Conservation (phyloP, 164 flowering plant genomes). For the Berberis vulgaris region DNA sequence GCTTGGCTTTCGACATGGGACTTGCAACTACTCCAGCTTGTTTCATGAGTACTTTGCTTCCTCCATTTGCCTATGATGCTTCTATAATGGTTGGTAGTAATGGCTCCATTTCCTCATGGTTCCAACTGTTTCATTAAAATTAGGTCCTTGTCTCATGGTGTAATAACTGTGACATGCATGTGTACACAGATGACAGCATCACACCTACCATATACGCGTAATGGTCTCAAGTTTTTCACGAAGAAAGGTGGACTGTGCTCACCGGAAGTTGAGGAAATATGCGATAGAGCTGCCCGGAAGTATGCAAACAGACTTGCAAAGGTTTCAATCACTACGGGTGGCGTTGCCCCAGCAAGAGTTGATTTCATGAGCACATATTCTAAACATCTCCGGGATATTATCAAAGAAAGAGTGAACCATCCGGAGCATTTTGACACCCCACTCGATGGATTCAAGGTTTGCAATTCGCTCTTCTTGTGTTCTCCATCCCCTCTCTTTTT, state of each 20-base stretch:
- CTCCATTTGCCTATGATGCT: constrained; percentile 69
- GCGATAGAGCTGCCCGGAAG: constrained; percentile 62
- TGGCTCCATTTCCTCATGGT: not conserved
- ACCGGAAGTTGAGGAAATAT: constrained; percentile 69
- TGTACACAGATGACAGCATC: constrained; percentile 83
- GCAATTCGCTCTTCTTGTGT: not conserved
- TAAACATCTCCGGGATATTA: constrained; percentile 63
- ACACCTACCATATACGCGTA: constrained; percentile 79
- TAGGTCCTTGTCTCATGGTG: not conserved
- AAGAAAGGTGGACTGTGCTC: constrained; percentile 72
- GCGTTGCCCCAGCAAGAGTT: constrained; percentile 32
- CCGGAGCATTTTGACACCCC: constrained; percentile 74
- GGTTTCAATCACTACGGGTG: constrained; percentile 29
- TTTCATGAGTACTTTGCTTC: constrained; percentile 89
- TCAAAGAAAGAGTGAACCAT: constrained; percentile 76
- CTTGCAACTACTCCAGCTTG: constrained; percentile 96
- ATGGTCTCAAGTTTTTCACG: constrained; percentile 87
- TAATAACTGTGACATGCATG: not conserved
- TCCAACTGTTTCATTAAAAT: not conserved
- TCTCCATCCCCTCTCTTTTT: not conserved
- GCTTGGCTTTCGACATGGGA: constrained; percentile 73
- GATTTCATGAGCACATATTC: constrained; percentile 79
- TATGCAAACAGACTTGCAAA: constrained; percentile 53
- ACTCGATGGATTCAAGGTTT: constrained; percentile 77
- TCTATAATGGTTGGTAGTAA: constrained; percentile 65